Evolutionary conservation across 306 rosid species (phyloP).

Genomic region (Aeschynomene evenia): DNA sequence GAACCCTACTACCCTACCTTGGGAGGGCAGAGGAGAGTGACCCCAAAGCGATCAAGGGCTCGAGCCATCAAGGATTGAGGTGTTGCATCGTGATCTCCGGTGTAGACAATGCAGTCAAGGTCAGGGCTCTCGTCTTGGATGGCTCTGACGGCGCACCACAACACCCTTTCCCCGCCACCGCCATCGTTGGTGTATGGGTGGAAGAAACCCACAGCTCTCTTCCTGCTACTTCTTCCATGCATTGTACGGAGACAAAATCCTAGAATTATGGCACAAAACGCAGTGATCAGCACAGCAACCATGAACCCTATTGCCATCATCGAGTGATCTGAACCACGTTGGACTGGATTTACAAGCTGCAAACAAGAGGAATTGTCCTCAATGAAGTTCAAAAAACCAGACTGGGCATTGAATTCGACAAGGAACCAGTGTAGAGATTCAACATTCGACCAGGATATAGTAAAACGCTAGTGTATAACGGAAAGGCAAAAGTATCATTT

Average conservation of each 20-base stretch:
- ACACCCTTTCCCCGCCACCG: constrained; percentile 89
- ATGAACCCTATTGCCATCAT: constrained; percentile 38
- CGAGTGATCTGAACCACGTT: not conserved
- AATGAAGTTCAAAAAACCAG: too few relatives aligned
- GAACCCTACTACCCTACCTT: constrained; percentile 33
- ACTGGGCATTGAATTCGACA: too few relatives aligned
- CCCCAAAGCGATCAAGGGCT: constrained; percentile 81
- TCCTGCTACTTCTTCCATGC: constrained; percentile 46
- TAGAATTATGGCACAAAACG: constrained; percentile 18
- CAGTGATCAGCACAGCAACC: constrained; percentile 41
- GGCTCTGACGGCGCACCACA: constrained; percentile 92
- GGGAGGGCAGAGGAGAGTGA: constrained; percentile 54
- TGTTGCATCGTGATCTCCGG: constrained; percentile 88
- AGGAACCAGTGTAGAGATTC: too few relatives aligned
- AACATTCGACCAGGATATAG: too few relatives aligned
- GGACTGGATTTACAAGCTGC: not conserved
- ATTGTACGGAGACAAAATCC: constrained; percentile 26
- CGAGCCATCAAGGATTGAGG: constrained; percentile 63
- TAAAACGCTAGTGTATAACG: too few relatives aligned
- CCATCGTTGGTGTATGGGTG: constrained; percentile 95
- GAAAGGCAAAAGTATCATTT: too few relatives aligned
- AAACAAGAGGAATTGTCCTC: too few relatives aligned
- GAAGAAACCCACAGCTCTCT: constrained; percentile 79
- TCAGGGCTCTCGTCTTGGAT: constrained; percentile 62
- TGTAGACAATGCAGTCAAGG: constrained; percentile 66